A percentile compares a stretch with the other conserved stretches of the same genome.
phyloP scores from a whole-genome alignment of 169 alveolate genomes.

The Eimeria brunetti region DNA sequence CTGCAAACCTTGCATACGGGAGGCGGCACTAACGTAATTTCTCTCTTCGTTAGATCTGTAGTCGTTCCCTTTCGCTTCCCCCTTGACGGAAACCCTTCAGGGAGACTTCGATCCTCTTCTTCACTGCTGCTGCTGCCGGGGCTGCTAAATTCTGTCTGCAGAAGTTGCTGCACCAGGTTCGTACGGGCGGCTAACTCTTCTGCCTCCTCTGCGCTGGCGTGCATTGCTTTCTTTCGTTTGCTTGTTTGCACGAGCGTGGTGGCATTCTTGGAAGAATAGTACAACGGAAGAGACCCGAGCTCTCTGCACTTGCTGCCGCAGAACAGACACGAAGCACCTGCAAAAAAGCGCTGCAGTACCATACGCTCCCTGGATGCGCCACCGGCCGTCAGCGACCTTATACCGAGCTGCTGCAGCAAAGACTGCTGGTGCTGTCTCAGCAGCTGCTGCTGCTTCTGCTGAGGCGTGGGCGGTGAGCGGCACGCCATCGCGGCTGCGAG shows the following conservation, averaged over 20 bases:
- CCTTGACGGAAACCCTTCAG: background rate
- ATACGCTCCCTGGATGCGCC: conserved; percentile 36
- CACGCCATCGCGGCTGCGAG: conserved; percentile 13
- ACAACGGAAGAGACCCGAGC: background rate
- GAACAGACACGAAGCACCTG: conserved; percentile 69
- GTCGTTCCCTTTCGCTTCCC: background rate
- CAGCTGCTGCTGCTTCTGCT: conserved; percentile 42
- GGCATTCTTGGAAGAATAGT: background rate
- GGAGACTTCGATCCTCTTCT: background rate
- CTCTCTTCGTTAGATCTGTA: background rate
- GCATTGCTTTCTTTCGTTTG: background rate
- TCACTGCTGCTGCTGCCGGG: conserved; percentile 42
- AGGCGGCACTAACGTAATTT: conserved; percentile 36
- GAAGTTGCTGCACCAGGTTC: conserved; percentile 57
- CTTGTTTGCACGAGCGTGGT: background rate
- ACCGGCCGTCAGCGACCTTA: conserved; percentile 8
- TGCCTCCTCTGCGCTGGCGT: conserved; percentile 10
- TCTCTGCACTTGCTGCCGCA: conserved; percentile 60
- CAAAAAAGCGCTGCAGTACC: conserved; percentile 74
- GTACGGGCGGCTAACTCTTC: conserved; percentile 24
- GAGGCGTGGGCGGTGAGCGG: background rate
- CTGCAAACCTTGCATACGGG: conserved; percentile 77
- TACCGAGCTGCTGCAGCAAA: conserved; percentile 58
- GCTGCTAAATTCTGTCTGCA: background rate
- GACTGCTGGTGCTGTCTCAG: conserved; percentile 62